Evolutionary conservation across 768 basidiomycete species (phyloP), one percentile per base, ranked within the genome.

Genomic region (Mycena vulgaris): DNA sequence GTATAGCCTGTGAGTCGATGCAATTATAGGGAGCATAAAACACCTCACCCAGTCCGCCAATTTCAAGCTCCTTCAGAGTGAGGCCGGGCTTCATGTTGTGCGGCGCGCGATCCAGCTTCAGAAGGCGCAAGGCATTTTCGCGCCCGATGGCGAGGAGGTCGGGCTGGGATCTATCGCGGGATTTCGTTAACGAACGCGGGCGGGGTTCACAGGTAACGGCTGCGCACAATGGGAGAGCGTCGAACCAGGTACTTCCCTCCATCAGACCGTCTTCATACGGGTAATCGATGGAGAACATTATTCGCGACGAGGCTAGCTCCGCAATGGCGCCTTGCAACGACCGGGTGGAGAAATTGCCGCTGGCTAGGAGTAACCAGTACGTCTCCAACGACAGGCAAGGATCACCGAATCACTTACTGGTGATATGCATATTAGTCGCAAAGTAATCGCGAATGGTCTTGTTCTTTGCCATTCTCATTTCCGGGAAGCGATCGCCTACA

Each of bases 221-320:
- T 19, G 35, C 68, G 30, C 28, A 73, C 72, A 74, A 40, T 11
- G 73, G 73, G 4, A 67, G 45, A 25, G 28, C 52, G 35, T 74
- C 73, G 42, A 74, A 66, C 73, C 73, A 74, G 21, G 59, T 63
- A 28, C 73, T 71, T 1, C 73, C 73, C 47, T 74, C 73, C 70
- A 71, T 72, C 28, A 74, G 49, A 3, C 70, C 68, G 49, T 72
- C 70, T 47, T 74, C 73, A 37, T 74, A 74, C 11, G 73, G 73
- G 42, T 71, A 74, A 52, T 74, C 73, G 61, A 74, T 69, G 23
- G 73, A 74, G 40, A 70, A 70, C 66, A 70, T 74, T 10, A 71
- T 74, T 2, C 70, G 64, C 6, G 63, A 66, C 0, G 72, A 21
- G 6, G 68, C 66, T 8, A 73, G 55, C 52, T 73, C 72, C 11